A percentile compares a stretch with the other conserved stretches of the same genome.
These are phyloP conservation scores for Pichia pseudocactophila DNA, from an alignment of 805 yeast species.

Conservation along the genomic window DNA sequence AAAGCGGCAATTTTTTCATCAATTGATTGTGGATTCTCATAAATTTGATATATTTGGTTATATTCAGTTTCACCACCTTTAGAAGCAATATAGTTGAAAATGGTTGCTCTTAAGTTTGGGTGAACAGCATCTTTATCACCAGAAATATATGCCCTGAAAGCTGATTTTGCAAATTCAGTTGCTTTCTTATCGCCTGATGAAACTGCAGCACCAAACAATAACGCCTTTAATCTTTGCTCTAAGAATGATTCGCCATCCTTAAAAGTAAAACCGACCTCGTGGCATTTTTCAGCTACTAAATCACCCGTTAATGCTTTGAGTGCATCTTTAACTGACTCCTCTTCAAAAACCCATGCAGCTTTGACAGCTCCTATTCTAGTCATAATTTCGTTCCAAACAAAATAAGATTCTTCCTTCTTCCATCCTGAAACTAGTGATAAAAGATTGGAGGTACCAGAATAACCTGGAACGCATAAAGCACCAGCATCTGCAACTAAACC, in stretches of 20 bases:
- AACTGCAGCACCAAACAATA: slow-evolving; percentile 37
- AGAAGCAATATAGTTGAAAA: slow-evolving; percentile 37
- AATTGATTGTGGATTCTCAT: slow-evolving; percentile 41
- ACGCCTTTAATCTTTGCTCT: slow-evolving; percentile 32
- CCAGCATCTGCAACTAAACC: slow-evolving; percentile 50
- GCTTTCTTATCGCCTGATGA: slow-evolving; percentile 33
- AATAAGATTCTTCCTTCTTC: slow-evolving; percentile 33
- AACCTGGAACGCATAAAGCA: slow-evolving; percentile 42
- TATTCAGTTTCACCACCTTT: slow-evolving; percentile 32
- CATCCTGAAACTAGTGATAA: slow-evolving; percentile 36
- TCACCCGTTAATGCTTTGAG: slow-evolving; percentile 28
- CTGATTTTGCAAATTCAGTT: slow-evolving; percentile 17
- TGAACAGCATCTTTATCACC: slow-evolving; percentile 30
- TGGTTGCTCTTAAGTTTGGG: slow-evolving; percentile 38
- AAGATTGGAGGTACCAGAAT: slow-evolving; percentile 34
- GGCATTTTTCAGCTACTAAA: slow-evolving; percentile 20
- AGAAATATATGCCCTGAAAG: slow-evolving; percentile 22
- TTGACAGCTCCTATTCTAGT: slow-evolving; percentile 30
- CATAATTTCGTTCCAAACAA: slow-evolving; percentile 51
- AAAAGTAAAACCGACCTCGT: slow-evolving; percentile 71
- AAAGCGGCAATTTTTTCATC: slow-evolving; percentile 53
- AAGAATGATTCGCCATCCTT: slow-evolving; percentile 59
- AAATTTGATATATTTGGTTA: slow-evolving; percentile 36
- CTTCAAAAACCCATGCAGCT: slow-evolving; percentile 32
- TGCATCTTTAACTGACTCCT: slow-evolving; percentile 24